Base-by-base conservation (phyloP, 2,329 filamentous ascomycete genomes). In the Claviceps citrina region DNA sequence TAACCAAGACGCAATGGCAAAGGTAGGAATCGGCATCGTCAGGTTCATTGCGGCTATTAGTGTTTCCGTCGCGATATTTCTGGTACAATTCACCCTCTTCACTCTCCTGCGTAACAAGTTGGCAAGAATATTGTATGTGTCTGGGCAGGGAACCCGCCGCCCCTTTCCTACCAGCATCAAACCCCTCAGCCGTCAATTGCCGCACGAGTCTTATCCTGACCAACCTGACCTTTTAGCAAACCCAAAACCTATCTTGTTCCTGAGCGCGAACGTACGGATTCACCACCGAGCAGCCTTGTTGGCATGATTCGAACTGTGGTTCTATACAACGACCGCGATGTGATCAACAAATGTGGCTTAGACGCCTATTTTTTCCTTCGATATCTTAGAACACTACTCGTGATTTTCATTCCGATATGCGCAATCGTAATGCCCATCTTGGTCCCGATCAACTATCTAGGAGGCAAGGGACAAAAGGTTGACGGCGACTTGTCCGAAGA, bases 301-400 rank as follows among this genome's bases (percentile, higher is more conserved):
- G 64, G 63, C 12, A 58, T 78, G 43, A 47, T 75, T 49, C 54
- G 71, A 59, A 56, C 65, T 65, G 47, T 93, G 68, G 68, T 83
- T 63, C 58, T 78, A 64, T 63, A 84, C 63, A 58, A 76, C 66
- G 72, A 84, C 45, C 70, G 84, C 10, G 84, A 93, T 50, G 76
- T 98, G 49, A 93, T 98, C 51, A 81, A 89, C 39, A 93, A 95
- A 60, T 95, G 89, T 50, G 91, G 91, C 15, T 73, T 98, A 8
- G 91, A 98, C 56, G 86, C 89, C 53, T 98, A 94, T 63, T 94
- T 96, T 66, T 98, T 98, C 59, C 70, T 98, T 1, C 82, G 93
- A 46, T 98, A 94, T 54, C 72, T 76, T 12, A 73, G 73, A 47
- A 72, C 54, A 58, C 74, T 96, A 5, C 71, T 96, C 32, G 78